Evolutionary conservation across 257 asterid species (phyloP).

Genomic region (Penstemon barbatus): DNA sequence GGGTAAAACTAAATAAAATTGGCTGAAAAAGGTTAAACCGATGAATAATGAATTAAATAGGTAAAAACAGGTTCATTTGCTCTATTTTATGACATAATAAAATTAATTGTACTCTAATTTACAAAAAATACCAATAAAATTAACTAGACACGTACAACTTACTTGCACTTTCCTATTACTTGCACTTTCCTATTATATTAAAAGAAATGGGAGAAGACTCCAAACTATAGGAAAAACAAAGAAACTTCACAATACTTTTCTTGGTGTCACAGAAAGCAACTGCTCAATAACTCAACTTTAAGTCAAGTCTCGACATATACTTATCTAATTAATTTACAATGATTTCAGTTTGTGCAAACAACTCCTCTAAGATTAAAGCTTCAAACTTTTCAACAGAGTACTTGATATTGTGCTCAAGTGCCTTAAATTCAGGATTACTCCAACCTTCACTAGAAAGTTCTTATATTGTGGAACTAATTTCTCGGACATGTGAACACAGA

Average conservation of each 20-base stretch:
- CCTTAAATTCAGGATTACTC: slow-evolving; percentile 17
- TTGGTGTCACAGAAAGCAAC: slow-evolving; percentile 10
- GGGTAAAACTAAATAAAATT: too few species aligned
- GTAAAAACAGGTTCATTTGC: too few species aligned
- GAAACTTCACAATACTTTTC: background rate
- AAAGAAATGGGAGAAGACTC: background rate
- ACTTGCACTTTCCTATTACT: too few species aligned
- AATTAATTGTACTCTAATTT: too few species aligned
- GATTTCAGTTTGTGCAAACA: slow-evolving; percentile 27
- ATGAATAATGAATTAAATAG: too few species aligned
- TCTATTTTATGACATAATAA: too few species aligned
- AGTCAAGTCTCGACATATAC: background rate
- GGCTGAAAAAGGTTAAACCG: too few species aligned
- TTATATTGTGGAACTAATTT: slow-evolving; percentile 34
- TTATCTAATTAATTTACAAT: background rate
- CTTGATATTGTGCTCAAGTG: slow-evolving; percentile 23
- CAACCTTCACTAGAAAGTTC: slow-evolving; percentile 31
- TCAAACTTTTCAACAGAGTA: slow-evolving; percentile 37
- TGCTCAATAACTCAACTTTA: background rate
- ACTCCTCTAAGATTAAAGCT: slow-evolving; percentile 23
- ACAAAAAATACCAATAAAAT: too few species aligned
- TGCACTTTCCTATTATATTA: too few species aligned
- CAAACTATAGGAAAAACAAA: background rate
- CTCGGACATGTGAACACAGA: slow-evolving; percentile 23
- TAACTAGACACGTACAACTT: too few species aligned